These are phyloP conservation scores for Penicillium capsulatum DNA, from an alignment of 2,329 filamentous ascomycete species.

Conservation along the genomic window DNA sequence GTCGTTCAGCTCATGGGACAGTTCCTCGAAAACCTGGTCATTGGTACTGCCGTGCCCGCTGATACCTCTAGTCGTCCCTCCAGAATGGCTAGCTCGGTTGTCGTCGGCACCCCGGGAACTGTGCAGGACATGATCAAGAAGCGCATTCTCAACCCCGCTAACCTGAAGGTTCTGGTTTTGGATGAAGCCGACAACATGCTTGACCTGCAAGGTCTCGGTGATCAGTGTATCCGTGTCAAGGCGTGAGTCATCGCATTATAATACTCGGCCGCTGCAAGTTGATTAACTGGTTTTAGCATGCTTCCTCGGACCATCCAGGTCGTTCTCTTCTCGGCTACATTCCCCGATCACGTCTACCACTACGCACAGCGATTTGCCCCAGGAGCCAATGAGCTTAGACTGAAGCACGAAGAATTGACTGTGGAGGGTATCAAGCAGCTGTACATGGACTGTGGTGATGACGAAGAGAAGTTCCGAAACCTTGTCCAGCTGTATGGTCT, in stretches of 20 bases:
- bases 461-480: slow-evolving; percentile 79
- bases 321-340: slow-evolving; percentile 91
- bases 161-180: slow-evolving; percentile 78
- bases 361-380: slow-evolving; percentile 85
- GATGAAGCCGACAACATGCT: slow-evolving; percentile 99
- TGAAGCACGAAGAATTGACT: slow-evolving; percentile 86
- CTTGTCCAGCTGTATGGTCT: slow-evolving; percentile 91
- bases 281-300: too few species aligned
- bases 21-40: slow-evolving; percentile 70
- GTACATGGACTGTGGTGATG: slow-evolving; percentile 85
- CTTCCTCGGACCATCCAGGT: slow-evolving; percentile 75
- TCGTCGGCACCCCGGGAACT: slow-evolving; percentile 92
- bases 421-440: slow-evolving; percentile 97
- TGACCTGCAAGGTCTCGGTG: slow-evolving; percentile 88
- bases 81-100: slow-evolving; percentile 68
- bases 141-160: slow-evolving; percentile 65
- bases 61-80: slow-evolving; percentile 65
- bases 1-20: slow-evolving; percentile 80
- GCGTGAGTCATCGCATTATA: too few species aligned
- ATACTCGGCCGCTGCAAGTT: too few species aligned
- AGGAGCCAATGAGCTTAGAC: slow-evolving; percentile 76
- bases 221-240: slow-evolving; percentile 91
- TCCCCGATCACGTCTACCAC: slow-evolving; percentile 76
- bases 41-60: slow-evolving; percentile 76
- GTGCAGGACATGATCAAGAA: slow-evolving; percentile 81